Evolutionary conservation across 768 basidiomycete species (phyloP), one percentile per base, ranked within the genome.

Genomic region (Serendipita sp.): DNA sequence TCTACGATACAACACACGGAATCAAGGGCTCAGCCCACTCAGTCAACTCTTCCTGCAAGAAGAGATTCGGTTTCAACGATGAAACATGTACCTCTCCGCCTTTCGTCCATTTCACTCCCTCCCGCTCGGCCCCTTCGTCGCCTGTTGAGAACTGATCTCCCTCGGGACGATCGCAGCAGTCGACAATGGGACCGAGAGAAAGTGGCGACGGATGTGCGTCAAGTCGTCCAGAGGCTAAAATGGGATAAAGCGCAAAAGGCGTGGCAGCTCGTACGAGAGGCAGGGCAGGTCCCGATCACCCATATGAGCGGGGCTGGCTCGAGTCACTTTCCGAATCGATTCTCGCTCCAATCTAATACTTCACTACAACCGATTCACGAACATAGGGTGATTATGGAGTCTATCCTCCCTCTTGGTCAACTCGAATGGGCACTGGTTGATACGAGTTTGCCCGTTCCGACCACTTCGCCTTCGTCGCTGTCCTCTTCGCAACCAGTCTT

Each of bases 181-280:
- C 53, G 31, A 58, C 53, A 58, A 58, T 58, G 53, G 53, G 53
- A 58, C 24, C 53, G 53, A 20, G 53, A 58, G 28, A 58, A 58
- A n/a, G 53, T 58, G 22, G 31, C 53, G 17, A 17, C 22, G n/a
- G 53, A 58, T 33, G 31, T 58, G 3, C 53, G 53, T 11, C 53
- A 58, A 58, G 30, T 58, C 53, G 30, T 31, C 9, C 53, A 58
- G 53, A 58, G 53, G 24, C 17, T 58, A 9, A 22, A 33, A 11
- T 58, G 53, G 53, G 53, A 58, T 33, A 58, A 58, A 31, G 53
- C 53, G 31, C 53, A 58, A 33, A 58, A 58, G 53, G 31, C 53
- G n/a, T 58, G 53, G 53, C 53, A 58, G 53, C 53, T 58, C 9
- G 53, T 58, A 26, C 53, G 53, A 20, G 53, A 7, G 31, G 53